These are phyloP conservation scores for Castanospermum australe DNA, from an alignment of 306 rosid species.

Conservation along the genomic window DNA sequence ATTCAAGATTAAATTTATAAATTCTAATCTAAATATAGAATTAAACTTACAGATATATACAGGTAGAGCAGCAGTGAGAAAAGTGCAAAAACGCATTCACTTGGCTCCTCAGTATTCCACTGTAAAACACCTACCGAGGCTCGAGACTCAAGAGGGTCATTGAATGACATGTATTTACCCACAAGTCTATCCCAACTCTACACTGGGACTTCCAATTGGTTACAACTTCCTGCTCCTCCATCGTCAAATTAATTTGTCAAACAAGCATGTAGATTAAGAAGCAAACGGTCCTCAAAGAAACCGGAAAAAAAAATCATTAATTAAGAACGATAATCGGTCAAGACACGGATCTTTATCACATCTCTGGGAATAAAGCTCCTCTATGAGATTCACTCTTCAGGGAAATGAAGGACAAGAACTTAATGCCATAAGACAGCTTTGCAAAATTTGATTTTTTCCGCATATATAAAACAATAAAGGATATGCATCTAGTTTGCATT, in stretches of 20 bases:
- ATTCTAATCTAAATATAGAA: too few species aligned
- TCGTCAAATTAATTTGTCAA: background rate
- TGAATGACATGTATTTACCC: conserved; percentile 7
- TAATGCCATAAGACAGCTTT: background rate
- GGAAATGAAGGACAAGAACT: background rate
- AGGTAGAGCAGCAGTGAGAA: background rate
- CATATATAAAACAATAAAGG: background rate
- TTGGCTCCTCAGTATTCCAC: background rate
- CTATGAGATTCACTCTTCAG: background rate
- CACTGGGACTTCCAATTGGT: background rate
- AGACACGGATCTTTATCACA: background rate
- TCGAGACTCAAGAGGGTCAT: background rate
- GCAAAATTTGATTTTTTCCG: background rate
- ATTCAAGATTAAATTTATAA: too few species aligned
- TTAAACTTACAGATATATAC: background rate
- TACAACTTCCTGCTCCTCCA: conserved; percentile 24
- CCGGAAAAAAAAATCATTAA: background rate
- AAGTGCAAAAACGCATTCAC: background rate
- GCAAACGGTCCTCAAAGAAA: background rate
- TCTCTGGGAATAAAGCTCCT: background rate
- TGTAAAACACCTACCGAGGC: conserved; percentile 28
- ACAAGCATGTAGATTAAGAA: background rate
- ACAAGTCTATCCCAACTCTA: conserved; percentile 16
- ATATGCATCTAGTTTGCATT: background rate
- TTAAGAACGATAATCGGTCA: conserved; percentile 1